Evolutionary conservation across 2,329 filamentous ascomycete genomes (phyloP), one percentile per base, ranked within the genome.

Genomic region (Colletotrichum noveboracense): DNA sequence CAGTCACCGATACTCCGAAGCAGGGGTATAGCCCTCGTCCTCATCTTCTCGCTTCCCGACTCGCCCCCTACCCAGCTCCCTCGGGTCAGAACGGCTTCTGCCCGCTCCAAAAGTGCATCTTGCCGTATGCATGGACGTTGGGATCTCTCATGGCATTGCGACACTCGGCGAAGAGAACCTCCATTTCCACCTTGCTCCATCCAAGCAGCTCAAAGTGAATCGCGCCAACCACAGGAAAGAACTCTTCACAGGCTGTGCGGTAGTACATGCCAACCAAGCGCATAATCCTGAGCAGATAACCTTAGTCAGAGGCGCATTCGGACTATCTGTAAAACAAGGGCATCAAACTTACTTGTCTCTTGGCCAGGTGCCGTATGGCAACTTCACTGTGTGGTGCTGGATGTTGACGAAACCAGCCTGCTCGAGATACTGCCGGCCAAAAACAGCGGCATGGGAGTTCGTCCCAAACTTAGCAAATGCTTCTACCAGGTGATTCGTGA

Each of bases 311-410:
- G 10, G 9, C 43, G n/a, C 43, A 13, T 34, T 5, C 61, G 9
- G 4, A 9, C 4, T 2, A 7, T 18, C n/a, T 13, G n/a, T 36
- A 38, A 28, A 21, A 21, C 7, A 3, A 30, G 34, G 1, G n/a
- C 7, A 21, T 7, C 10, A 6, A 1, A 65, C 72, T 64, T n/a
- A 77, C 24, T 83, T 80, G 66, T 90, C 86, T 65, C 82, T 85
- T 0, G 88, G 83, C 89, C 89, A 91, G 0, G 82, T 80, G 18
- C 87, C 88, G 8, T 88, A 84, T 0, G 89, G 89, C 12, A 90
- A 81, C 78, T 89, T 87, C 77, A 85, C 83, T 9, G 82, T 81
- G 21, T 81, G 79, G 32, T 85, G 83, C 6, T 80, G 79, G 5
- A 88, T 80, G 69, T 88, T 84, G 21, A 83, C 79, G 62, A 86